A percentile compares a stretch with the other conserved stretches of the same genome.
phyloP scores from a whole-genome alignment of 2,329 filamentous ascomycete genomes.

The Blastomyces emzantsi region DNA sequence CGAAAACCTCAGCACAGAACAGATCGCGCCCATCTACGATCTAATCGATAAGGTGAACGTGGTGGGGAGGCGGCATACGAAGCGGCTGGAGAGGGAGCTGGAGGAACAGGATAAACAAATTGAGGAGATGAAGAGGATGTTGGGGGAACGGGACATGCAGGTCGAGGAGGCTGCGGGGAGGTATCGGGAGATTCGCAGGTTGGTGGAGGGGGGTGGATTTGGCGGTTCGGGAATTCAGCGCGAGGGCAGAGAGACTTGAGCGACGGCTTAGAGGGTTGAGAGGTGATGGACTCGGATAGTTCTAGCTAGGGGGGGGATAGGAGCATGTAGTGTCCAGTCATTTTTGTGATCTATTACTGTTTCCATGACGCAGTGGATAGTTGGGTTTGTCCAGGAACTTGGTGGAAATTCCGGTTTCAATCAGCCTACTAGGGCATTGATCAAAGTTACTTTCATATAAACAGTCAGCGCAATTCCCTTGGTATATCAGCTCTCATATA shows the following conservation, averaged over 20 bases:
- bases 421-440: neutral
- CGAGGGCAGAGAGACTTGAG: slow-evolving; percentile 13
- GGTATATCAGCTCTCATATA: neutral
- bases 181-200: slow-evolving; percentile 19
- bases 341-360: neutral
- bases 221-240: slow-evolving; percentile 16
- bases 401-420: too few relatives aligned
- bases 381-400: too few relatives aligned
- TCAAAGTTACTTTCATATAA: neutral
- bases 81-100: slow-evolving; percentile 14
- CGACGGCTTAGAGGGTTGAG: slow-evolving; percentile 10
- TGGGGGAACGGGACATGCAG: slow-evolving; percentile 5
- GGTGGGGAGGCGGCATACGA: slow-evolving; percentile 16
- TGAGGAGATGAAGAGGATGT: neutral
- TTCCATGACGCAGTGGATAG: neutral
- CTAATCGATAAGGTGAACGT: slow-evolving; percentile 23
- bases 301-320: neutral
- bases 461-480: neutral
- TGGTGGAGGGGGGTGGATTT: slow-evolving; percentile 17
- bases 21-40: slow-evolving; percentile 22
- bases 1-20: slow-evolving; percentile 19
- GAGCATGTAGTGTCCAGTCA: neutral
- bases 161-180: slow-evolving; percentile 14
- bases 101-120: slow-evolving; percentile 19
- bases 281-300: neutral